A percentile compares a stretch with the other conserved stretches of the same genome.
Evolutionary conservation across 257 asterid genomes (phyloP).

Genomic region (Lantana camara): DNA sequence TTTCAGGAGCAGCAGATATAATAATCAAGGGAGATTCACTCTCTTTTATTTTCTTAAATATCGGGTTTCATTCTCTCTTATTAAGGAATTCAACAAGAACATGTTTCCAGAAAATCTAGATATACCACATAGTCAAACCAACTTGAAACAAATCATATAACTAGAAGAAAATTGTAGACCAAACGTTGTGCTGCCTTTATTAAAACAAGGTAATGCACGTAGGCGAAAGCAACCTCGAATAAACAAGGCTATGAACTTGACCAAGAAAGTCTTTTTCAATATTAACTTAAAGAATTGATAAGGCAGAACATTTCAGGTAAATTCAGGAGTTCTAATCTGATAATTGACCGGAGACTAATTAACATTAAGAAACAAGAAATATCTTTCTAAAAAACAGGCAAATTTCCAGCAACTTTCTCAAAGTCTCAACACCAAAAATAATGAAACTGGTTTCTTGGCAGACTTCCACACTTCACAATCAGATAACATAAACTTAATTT

Average conservation of each 20-base stretch:
- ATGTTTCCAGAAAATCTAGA: conserved; percentile 4
- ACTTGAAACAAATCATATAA: not conserved
- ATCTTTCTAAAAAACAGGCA: not conserved
- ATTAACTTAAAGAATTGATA: conserved; percentile 6
- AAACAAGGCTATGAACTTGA: conserved; percentile 20
- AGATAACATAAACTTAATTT: not conserved
- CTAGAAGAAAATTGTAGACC: not conserved
- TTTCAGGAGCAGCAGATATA: conserved; percentile 11
- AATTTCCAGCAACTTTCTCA: conserved; percentile 19
- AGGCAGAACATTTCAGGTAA: not conserved
- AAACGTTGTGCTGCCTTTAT: conserved; percentile 18
- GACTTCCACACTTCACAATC: conserved; percentile 26
- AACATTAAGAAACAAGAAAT: conserved; percentile 15
- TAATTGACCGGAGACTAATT: not conserved
- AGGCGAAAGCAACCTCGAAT: conserved; percentile 12
- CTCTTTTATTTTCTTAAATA: not conserved
- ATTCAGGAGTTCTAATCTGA: not conserved
- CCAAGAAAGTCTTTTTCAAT: conserved; percentile 16
- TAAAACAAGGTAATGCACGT: conserved; percentile 2
- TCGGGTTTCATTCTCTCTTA: conserved; percentile 1
- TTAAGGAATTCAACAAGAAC: not conserved
- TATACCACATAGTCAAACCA: not conserved
- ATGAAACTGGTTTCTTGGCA: conserved; percentile 2
- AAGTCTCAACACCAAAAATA: conserved; percentile 3
- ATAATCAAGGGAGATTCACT: not conserved